Evolutionary conservation across 2,329 filamentous ascomycete species (phyloP).

Genomic region (Lasiodiplodia hormozganensis): DNA sequence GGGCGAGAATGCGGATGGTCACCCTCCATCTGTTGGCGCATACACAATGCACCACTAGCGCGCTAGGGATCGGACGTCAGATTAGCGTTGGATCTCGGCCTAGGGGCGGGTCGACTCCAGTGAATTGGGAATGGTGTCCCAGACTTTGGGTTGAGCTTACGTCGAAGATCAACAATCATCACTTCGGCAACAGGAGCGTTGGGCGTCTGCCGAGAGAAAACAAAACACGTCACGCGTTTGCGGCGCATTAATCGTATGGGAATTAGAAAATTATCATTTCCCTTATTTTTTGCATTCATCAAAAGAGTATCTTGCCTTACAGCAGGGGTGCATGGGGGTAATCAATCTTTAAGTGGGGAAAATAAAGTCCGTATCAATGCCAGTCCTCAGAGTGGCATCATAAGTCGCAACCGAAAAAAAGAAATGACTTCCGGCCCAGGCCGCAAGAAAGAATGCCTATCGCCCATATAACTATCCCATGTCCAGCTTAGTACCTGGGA

Average conservation of each 20-base stretch:
- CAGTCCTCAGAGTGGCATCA: neutral
- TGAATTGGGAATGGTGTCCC: no score
- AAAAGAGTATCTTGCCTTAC: neutral
- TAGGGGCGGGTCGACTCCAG: no score
- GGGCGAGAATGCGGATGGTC: neutral
- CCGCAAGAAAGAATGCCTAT: neutral
- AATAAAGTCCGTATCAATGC: constrained; percentile 16
- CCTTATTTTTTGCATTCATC: neutral
- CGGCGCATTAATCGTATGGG: neutral
- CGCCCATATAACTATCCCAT: neutral
- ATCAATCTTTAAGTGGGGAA: constrained; percentile 4
- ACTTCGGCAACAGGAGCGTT: neutral
- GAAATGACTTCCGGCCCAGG: neutral
- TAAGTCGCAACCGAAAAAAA: neutral
- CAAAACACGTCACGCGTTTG: neutral
- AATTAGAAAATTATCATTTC: constrained; percentile 7
- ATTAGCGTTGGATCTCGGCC: no score
- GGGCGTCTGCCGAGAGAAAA: neutral
- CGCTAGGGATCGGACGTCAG: neutral
- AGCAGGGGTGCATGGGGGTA: neutral
- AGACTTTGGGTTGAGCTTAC: neutral
- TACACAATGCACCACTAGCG: neutral
- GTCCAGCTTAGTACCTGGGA: constrained; percentile 17
- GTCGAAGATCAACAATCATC: no score
- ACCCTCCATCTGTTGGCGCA: neutral